Evolutionary conservation across 2,329 filamentous ascomycete species (phyloP).

Genomic region (Aspergillus bombycis): DNA sequence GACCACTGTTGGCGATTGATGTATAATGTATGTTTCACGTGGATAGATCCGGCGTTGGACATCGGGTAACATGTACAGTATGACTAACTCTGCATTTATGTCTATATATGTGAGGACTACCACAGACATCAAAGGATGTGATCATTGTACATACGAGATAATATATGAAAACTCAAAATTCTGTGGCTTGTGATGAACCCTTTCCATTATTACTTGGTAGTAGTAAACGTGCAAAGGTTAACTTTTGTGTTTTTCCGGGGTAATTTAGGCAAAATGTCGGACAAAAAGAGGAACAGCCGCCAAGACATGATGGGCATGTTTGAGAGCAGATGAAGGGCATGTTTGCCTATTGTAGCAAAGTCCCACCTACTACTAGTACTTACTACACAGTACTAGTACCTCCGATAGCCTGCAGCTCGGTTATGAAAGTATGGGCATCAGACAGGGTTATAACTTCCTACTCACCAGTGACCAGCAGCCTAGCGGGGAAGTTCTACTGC

Average conservation of each 20-base stretch:
- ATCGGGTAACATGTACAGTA: constrained; percentile 1
- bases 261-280: constrained; percentile 16
- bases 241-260: constrained; percentile 5
- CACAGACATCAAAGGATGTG: background rate
- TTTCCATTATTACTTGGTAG: background rate
- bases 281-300: background rate
- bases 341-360: background rate
- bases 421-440: background rate
- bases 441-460: constrained; percentile 1
- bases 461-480: background rate
- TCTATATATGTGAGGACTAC: background rate
- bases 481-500: background rate
- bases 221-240: background rate
- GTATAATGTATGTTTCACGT: background rate
- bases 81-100: background rate
- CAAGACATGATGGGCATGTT: background rate
- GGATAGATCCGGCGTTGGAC: constrained; percentile 1
- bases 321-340: background rate
- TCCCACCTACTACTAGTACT: background rate
- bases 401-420: too few relatives aligned
- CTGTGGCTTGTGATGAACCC: background rate
- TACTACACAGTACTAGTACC: background rate
- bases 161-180: background rate
- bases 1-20: background rate
- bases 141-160: background rate